phyloP scores from a whole-genome alignment of 2,329 filamentous ascomycete species.

The Aspergillus vadensis region DNA sequence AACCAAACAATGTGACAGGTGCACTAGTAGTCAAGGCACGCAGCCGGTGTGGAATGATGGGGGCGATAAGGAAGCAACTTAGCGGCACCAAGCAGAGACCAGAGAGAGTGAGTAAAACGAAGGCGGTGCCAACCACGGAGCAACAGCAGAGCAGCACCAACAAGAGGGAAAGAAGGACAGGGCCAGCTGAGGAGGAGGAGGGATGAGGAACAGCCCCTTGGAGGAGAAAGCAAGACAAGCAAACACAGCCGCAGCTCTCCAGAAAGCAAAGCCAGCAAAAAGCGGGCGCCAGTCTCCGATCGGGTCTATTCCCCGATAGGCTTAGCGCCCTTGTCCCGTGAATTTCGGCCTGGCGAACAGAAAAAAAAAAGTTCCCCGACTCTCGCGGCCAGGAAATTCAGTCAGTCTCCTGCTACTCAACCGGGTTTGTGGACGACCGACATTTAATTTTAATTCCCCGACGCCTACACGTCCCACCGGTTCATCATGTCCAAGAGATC shows the following conservation, averaged over 20 bases:
- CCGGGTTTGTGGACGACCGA: too few species aligned
- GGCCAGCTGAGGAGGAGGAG: background rate
- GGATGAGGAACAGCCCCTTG: background rate
- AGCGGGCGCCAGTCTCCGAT: slow-evolving; percentile 28
- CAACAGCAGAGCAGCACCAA: background rate
- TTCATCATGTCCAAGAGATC: slow-evolving; percentile 61
- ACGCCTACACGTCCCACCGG: background rate
- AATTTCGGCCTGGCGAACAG: slow-evolving; percentile 30
- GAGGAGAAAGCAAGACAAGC: background rate
- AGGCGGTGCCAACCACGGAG: background rate
- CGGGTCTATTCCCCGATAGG: slow-evolving; percentile 39
- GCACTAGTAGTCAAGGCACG: slow-evolving; percentile 12
- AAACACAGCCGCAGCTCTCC: background rate
- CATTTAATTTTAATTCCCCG: too few species aligned
- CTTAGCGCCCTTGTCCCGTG: slow-evolving; percentile 28
- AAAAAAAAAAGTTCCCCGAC: slow-evolving; percentile 38
- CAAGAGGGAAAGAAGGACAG: background rate
- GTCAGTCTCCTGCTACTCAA: too few species aligned
- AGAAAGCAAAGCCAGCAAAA: slow-evolving; percentile 4
- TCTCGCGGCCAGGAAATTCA: slow-evolving; percentile 2
- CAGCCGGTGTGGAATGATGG: slow-evolving; percentile 3
- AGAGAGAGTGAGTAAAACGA: background rate
- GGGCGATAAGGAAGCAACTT: slow-evolving; percentile 1
- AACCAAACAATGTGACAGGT: slow-evolving; percentile 13
- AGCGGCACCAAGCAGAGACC: background rate